Conservation (phyloP, 495 filamentous ascomycete species). For the Neurospora cerealis region DNA sequence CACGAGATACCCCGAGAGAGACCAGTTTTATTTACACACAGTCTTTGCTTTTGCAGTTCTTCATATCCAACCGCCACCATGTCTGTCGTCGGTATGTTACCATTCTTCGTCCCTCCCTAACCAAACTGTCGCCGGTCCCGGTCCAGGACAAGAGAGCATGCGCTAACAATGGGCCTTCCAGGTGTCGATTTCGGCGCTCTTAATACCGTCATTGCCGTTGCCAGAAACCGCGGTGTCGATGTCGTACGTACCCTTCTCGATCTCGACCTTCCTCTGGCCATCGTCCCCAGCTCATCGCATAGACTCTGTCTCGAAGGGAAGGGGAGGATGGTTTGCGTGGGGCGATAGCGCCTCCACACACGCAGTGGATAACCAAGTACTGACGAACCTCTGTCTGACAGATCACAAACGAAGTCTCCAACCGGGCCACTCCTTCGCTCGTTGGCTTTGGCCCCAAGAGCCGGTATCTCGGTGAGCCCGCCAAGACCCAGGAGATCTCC, state of each 20-base stretch:
- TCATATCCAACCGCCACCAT: conserved; percentile 30
- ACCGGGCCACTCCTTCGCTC: conserved; percentile 92
- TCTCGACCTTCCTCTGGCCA: background rate
- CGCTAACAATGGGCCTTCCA: conserved; percentile 4
- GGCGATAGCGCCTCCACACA: background rate
- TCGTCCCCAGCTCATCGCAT: background rate
- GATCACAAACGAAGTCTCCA: conserved; percentile 99
- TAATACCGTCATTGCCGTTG: conserved; percentile 95
- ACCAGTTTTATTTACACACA: conserved; percentile 19
- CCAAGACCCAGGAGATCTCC: conserved; percentile 98
- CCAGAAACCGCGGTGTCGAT: conserved; percentile 95
- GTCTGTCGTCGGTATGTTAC: conserved; percentile 36
- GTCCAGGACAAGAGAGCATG: background rate
- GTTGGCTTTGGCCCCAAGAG: conserved; percentile 91
- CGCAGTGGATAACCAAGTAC: background rate
- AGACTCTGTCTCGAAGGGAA: background rate
- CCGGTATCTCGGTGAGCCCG: conserved; percentile 86
- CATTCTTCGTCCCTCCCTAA: background rate
- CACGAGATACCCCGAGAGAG: background rate
- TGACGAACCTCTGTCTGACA: conserved; percentile 22
- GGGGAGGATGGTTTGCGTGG: background rate
- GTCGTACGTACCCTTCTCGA: conserved; percentile 62
- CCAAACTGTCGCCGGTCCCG: background rate
- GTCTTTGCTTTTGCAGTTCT: conserved; percentile 3
- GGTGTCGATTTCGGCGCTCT: conserved; percentile 95